Conservation (phyloP, 345 rosid genomes). For the Isatis tinctoria region DNA sequence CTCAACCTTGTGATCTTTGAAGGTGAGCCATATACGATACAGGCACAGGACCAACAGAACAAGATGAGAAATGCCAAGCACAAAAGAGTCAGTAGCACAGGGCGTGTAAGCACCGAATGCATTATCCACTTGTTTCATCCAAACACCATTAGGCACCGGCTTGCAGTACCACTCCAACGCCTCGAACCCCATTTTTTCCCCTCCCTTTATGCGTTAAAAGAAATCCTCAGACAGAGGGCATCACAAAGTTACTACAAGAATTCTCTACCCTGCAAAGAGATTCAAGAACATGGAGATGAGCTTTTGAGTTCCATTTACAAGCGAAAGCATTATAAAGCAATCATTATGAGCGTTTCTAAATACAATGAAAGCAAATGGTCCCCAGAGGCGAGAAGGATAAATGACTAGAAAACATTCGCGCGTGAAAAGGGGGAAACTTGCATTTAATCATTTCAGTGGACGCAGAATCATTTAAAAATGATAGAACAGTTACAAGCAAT, state of each 20-base stretch:
- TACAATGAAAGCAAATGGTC: constrained; percentile 15
- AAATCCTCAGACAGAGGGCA: constrained; percentile 8
- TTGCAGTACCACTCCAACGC: constrained; percentile 82
- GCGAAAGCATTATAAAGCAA: background rate
- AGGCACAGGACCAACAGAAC: constrained; percentile 64
- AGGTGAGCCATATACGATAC: constrained; percentile 75
- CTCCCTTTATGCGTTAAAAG: background rate
- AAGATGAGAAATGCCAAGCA: constrained; percentile 57
- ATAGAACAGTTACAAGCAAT: constrained; percentile 12
- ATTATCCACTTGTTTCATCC: constrained; percentile 77
- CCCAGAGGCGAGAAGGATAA: background rate
- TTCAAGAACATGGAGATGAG: background rate
- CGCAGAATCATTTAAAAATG: background rate
- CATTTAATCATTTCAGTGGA: background rate
- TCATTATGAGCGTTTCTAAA: background rate
- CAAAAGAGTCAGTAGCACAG: constrained; percentile 79
- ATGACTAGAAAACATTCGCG: constrained; percentile 6
- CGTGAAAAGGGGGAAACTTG: background rate
- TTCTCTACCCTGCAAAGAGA: constrained; percentile 8
- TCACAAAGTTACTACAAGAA: constrained; percentile 9
- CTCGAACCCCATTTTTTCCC: constrained; percentile 48
- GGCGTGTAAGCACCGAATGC: constrained; percentile 97
- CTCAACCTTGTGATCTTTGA: constrained; percentile 63
- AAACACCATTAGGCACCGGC: constrained; percentile 71
- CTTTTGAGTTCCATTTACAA: background rate